Evolutionary conservation across 1,139 yeast genomes (phyloP).

Genomic region (Yamadazyma triangularis): DNA sequence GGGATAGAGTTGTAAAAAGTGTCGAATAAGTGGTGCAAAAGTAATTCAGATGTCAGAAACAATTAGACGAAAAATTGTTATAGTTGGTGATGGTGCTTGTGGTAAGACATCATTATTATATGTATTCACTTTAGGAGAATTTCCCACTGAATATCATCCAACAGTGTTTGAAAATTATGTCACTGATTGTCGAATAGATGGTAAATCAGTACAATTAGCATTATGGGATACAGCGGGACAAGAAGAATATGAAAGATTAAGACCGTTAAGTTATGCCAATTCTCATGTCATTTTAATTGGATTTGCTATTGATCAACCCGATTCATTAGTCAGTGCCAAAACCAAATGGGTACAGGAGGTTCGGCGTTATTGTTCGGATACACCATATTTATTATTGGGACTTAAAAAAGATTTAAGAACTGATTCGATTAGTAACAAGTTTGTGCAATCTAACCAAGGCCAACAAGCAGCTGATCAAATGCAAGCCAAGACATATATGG

Average conservation of each 20-base stretch:
- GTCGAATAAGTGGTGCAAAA: too few species aligned
- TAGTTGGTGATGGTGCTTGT: constrained; percentile 95
- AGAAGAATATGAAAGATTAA: constrained; percentile 76
- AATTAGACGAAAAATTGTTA: constrained; percentile 74
- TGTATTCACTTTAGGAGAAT: constrained; percentile 86
- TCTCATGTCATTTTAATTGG: constrained; percentile 72
- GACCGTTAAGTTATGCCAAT: constrained; percentile 81
- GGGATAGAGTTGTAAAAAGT: too few species aligned
- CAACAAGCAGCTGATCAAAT: constrained; percentile 58
- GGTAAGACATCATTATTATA: constrained; percentile 90
- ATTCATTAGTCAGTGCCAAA: constrained; percentile 63
- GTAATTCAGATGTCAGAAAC: constrained; percentile 3
- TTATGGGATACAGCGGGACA: constrained; percentile 98
- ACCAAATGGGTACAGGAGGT: constrained; percentile 75
- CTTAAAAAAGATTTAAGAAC: constrained; percentile 62
- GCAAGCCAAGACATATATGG: constrained; percentile 67
- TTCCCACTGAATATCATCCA: constrained; percentile 83
- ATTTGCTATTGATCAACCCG: constrained; percentile 66
- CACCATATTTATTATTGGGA: constrained; percentile 65
- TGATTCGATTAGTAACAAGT: constrained; percentile 28
- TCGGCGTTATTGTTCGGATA: constrained; percentile 58
- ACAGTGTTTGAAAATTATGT: constrained; percentile 95
- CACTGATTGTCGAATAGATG: constrained; percentile 89
- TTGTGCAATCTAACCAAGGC: constrained; percentile 53
- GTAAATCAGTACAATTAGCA: constrained; percentile 83